Base-by-base conservation (phyloP, 306 rosid genomes). In the Vigna trinervia region DNA sequence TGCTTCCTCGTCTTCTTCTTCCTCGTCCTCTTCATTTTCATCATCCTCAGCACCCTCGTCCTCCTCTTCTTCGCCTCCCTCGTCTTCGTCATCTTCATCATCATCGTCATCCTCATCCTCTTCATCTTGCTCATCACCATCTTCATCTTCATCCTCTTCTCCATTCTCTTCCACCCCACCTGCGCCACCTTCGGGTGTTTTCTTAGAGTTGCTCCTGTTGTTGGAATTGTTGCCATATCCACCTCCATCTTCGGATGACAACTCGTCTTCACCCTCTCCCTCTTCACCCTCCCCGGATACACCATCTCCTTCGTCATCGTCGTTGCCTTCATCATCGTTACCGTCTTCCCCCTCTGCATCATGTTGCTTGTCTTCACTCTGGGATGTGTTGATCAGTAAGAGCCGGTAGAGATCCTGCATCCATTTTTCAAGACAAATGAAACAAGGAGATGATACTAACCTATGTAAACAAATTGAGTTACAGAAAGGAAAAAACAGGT, bases 181-280 rank as follows among this genome's bases (percentile, higher is more conserved):
- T 4, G 86, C 80, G 59, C 84, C 97, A 36, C 86, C 88, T 56
- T 82, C 93, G 0, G 96, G 88, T 60, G 59, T 87, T 78, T 92
- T 92, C 90, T 92, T 92, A 1, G 92, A 8, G 83, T 85, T 88
- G 84, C 83, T 86, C 88, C 89, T 90, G 8, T 84, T 84, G 84
- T 89, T 90, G 52, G 91, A 75, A 38, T 92, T 90, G 84, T 86
- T 87, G 41, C 83, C 84, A 13, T 83, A 73, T 45, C 83, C 92
- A 12, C 82, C 97, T 61, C 85, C 96, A 76, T 86, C 96, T 84
- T 90, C 96, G 38, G 97, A 92, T 8, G 97, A 90, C 85, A 88
- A 76, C 46, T 90, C 96, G 84, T 90, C 97, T 80, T 90, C 93
- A 0, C 92, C 96, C 71, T 91, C 96, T 28, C 86, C 96, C 84